phyloP scores from a whole-genome alignment of 1,284 basidiomycete species.

The Ceratobasidium sp. region DNA sequence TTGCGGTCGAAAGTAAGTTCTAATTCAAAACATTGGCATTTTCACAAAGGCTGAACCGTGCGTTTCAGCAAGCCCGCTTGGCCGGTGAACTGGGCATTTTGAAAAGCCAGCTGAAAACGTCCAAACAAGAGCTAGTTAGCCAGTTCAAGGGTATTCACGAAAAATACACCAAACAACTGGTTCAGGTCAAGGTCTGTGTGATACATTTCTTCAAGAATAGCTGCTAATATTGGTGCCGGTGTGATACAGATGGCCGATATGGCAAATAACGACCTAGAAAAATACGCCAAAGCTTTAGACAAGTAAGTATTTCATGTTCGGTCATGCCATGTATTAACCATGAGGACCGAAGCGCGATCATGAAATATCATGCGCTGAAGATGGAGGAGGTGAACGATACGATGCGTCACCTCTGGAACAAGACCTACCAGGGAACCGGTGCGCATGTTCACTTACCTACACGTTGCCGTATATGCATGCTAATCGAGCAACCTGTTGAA shows the following conservation, averaged over 20 bases:
- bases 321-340: not conserved
- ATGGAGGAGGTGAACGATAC: constrained; percentile 99
- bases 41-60: constrained; percentile 46
- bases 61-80: constrained; percentile 79
- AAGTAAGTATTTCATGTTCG: constrained; percentile 69
- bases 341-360: constrained; percentile 81
- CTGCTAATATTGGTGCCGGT: constrained; percentile 17
- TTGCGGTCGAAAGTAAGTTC: constrained; percentile 74
- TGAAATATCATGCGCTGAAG: constrained; percentile 98
- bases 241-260: constrained; percentile 85
- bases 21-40: not conserved
- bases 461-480: not conserved
- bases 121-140: constrained; percentile 77
- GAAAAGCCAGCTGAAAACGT: constrained; percentile 74
- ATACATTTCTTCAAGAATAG: constrained; percentile 46
- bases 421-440: constrained; percentile 99
- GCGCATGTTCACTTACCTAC: constrained; percentile 21
- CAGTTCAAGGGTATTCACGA: constrained; percentile 92
- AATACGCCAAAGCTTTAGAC: constrained; percentile 96
- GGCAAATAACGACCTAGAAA: constrained; percentile 95
- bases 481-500: constrained; percentile 54
- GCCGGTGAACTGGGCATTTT: constrained; percentile 87
- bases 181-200: constrained; percentile 87
- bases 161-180: constrained; percentile 89
- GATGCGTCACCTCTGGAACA: constrained; percentile 96